Evolutionary conservation across 2,329 filamentous ascomycete genomes (phyloP).

Genomic region (Microdochium trichocladiopsis): DNA sequence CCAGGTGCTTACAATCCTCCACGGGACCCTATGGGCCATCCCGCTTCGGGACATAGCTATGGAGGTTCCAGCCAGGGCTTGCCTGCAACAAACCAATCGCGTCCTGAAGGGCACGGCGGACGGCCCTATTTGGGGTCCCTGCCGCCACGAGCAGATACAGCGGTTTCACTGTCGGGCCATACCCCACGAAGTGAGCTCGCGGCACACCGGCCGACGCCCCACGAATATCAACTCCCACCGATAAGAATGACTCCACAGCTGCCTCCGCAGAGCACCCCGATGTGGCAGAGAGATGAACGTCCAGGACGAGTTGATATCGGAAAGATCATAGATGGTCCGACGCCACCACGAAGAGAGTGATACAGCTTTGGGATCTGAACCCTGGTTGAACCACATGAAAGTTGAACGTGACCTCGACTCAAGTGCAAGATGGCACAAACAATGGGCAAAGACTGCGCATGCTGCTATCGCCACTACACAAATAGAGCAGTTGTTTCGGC

Average conservation of each 20-base stretch:
- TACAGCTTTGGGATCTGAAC: constrained; percentile 6
- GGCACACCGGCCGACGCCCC: constrained; percentile 17
- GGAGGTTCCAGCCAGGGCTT: not conserved
- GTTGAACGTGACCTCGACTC: too few species aligned
- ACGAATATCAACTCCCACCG: constrained; percentile 30
- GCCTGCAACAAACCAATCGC: not conserved
- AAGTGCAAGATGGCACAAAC: too few species aligned
- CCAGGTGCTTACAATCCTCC: constrained; percentile 38
- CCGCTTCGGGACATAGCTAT: constrained; percentile 18
- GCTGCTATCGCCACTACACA: too few species aligned
- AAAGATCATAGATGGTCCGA: constrained; percentile 53
- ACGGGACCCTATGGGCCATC: constrained; percentile 25
- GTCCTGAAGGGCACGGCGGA: not conserved
- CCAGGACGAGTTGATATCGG: constrained; percentile 51
- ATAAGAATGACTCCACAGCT: constrained; percentile 26
- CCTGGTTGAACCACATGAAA: not conserved
- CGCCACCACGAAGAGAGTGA: constrained; percentile 22
- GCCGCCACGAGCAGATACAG: constrained; percentile 40
- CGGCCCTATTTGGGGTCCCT: constrained; percentile 37
- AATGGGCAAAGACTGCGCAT: too few species aligned
- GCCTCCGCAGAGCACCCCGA: constrained; percentile 12
- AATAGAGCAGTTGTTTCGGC: too few species aligned
- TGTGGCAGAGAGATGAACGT: constrained; percentile 40
- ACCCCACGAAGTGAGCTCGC: constrained; percentile 45
- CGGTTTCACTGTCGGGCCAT: constrained; percentile 37